Evolutionary conservation across 805 yeast genomes (phyloP).

Genomic region (Tetrapisispora phaffii): DNA sequence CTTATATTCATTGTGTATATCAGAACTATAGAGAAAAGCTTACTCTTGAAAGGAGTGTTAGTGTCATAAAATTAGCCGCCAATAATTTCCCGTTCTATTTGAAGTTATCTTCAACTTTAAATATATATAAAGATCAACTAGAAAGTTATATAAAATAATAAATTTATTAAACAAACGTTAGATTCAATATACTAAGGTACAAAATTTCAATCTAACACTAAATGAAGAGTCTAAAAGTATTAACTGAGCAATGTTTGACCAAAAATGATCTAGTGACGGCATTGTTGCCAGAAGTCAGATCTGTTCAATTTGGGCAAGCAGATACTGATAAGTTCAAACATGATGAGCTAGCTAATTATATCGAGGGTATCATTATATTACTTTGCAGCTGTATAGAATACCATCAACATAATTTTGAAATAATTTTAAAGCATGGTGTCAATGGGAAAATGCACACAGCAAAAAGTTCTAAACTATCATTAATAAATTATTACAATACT

Average conservation of each 20-base stretch:
- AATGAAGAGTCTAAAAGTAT: conserved; percentile 5
- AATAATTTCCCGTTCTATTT: too few species aligned
- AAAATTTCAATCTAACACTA: neutral
- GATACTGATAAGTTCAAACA: neutral
- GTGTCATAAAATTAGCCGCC: neutral
- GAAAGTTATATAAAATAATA: too few species aligned
- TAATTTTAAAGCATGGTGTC: neutral
- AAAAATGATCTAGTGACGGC: conserved; percentile 9
- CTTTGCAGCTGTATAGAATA: conserved; percentile 16
- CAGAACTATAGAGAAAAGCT: too few species aligned
- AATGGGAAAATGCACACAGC: neutral
- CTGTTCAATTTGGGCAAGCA: conserved; percentile 5
- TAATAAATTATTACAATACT: neutral
- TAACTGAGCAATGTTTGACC: conserved; percentile 5
- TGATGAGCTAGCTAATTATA: neutral
- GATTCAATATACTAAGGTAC: neutral
- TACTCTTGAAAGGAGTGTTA: too few species aligned
- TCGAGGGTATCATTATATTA: conserved; percentile 13
- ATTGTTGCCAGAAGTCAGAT: conserved; percentile 13
- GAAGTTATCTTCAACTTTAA: too few species aligned
- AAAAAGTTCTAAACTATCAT: neutral
- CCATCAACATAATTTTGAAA: conserved; percentile 9
- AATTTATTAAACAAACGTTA: neutral
- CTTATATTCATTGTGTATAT: too few species aligned
- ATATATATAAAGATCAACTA: too few species aligned